phyloP scores from a whole-genome alignment of 371 early-diverging fungal species.

The Smittium mucronatum region DNA sequence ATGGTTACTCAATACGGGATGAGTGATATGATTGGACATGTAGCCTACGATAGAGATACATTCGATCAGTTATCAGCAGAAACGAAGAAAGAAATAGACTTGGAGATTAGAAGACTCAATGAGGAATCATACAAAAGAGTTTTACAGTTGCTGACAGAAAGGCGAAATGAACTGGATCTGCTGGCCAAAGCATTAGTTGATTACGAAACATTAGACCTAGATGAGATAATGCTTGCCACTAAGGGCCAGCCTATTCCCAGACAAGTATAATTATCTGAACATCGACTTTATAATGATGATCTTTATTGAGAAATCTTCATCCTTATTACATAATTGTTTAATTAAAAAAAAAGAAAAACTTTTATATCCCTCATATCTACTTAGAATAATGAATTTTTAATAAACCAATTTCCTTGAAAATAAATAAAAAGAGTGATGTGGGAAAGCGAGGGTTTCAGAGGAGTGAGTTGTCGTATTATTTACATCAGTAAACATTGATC shows the following conservation, averaged over 20 bases:
- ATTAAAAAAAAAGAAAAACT: too few species aligned
- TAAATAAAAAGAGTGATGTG: too few species aligned
- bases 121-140: constrained; percentile 50
- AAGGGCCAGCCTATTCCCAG: constrained; percentile 29
- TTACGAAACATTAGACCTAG: constrained; percentile 78
- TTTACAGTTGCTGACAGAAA: constrained; percentile 47
- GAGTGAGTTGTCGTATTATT: too few species aligned
- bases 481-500: too few species aligned
- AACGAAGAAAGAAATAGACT: constrained; percentile 69
- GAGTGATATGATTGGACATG: constrained; percentile 75
- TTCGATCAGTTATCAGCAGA: constrained; percentile 51
- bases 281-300: too few species aligned
- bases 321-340: too few species aligned
- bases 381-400: too few species aligned
- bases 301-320: too few species aligned
- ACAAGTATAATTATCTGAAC: not conserved
- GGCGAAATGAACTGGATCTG: constrained; percentile 76
- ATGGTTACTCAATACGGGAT: constrained; percentile 92
- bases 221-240: constrained; percentile 59
- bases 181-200: constrained; percentile 84
- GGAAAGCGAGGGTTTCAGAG: too few species aligned
- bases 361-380: too few species aligned
- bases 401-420: too few species aligned
- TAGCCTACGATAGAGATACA: constrained; percentile 50
- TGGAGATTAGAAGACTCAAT: constrained; percentile 62